Evolutionary conservation across 192 early-diverging fungal species (phyloP), one percentile per base, ranked within the genome.

Genomic region (Rhizophlyctis rosea): DNA sequence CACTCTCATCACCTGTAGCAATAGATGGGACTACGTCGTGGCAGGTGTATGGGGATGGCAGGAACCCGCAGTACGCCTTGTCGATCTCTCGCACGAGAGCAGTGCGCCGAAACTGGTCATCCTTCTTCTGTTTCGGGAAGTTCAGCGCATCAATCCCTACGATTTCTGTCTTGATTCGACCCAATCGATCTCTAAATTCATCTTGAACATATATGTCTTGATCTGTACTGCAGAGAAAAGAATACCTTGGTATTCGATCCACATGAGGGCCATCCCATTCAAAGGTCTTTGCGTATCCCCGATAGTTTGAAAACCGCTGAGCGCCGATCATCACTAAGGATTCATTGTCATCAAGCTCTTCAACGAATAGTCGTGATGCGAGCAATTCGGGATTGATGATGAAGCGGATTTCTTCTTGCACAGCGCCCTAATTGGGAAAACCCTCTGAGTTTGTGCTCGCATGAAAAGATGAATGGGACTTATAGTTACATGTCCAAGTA

Each of bases 331-430:
- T 68, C 13, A 74, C 33, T 3, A 81, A 34, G 28, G 61, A 57
- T 57, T 81, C 79, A 36, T 68, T 50, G 47, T 72, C 67, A 21
- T 59, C 47, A 50, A 81, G 55, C 29, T 57, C 33, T 59, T 81
- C 67, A 13, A 39, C 65, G 47, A 81, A 70, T 5, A 81, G 57
- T 3, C 74, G 60, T 16, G 77, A 58, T 0, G 62, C 74, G 11
- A 81, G 59, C 25, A 81, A 56, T 64, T 81, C 79, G 3, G 79
- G 73, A 39, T 71, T 63, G 16, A 79, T 71, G 21, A 81, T 67
- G 50, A 81, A 81, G 1, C 61, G 61, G 56, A 81, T 79, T 50
- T 81, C 79, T 48, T 81, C 79, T 56, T 81, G 79, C 1, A 81
- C 79, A 24, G 64, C 61, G 14, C 79, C 79, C 61, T 70, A 34